Base-by-base conservation (phyloP, 2,329 filamentous ascomycete species). In the Ophiocordyceps sinensis region DNA sequence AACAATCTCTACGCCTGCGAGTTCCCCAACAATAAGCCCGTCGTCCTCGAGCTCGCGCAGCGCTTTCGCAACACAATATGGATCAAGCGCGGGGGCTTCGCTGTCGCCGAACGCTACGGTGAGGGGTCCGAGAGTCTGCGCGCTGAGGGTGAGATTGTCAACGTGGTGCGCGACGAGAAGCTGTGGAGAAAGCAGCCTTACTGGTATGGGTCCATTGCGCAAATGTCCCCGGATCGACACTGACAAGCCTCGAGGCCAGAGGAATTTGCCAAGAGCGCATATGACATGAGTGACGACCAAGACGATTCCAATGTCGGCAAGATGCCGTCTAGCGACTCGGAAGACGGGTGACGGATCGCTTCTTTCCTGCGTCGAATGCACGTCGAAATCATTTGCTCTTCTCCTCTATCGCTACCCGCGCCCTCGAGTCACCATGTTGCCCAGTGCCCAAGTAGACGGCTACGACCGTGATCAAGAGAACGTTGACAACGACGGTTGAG, bases 11-110 rank as follows among this genome's bases (percentile, higher is more conserved):
- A 94, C 68, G 74, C 75, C 36, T 85, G 89, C 55, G 71, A 80
- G 55, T 66, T 88, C 28, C 78, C 88, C 21, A 70, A 71, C 51
- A 72, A 74, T 44, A 73, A 77, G 52, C 64, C 71, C 7, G 61
- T 89, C 32, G 66, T 93, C 15, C 80, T 87, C 19, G 87, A 95
- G 66, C 75, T 98, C 17, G 82, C 85, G 10, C 68, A 85, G 23
- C 78, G 79, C 34, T 95, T 96, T 58, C 83, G 89, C 45, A 91
- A 85, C 48, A 91, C 85, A 2, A 85, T 96, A 47, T 96, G 86
- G 85, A 83, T 96, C 59, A 88, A 84, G 61, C 79, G 86, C 15
- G 84, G 87, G 28, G 85, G 86, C 1, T 96, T 81, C 59, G 87
- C 95, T 28, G 64, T 96, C 11, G 72, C 94, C 13, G 84, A 96